phyloP scores from a whole-genome alignment of 768 basidiomycete species.

The Pleurotus eryngii region DNA sequence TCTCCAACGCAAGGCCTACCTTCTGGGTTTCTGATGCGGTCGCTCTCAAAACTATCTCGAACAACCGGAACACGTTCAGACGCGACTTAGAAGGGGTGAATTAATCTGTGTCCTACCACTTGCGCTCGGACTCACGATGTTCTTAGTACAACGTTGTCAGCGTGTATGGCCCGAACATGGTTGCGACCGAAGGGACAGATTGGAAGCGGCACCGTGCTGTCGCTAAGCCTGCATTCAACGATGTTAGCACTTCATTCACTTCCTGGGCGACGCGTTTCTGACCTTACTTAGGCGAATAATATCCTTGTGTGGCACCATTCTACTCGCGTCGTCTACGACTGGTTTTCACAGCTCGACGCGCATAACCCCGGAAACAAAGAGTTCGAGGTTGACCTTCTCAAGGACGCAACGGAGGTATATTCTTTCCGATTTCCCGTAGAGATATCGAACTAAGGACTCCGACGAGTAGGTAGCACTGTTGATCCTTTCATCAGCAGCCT shows the following conservation, averaged over 20 bases:
- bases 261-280: background rate
- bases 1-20: constrained; percentile 25
- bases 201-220: constrained; percentile 46
- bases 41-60: constrained; percentile 31
- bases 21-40: constrained; percentile 44
- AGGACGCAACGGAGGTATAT: constrained; percentile 21
- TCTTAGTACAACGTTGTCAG: constrained; percentile 35
- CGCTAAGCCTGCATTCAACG: constrained; percentile 47
- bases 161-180: constrained; percentile 42
- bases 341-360: constrained; percentile 37
- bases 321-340: constrained; percentile 35
- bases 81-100: constrained; percentile 36
- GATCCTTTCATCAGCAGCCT: constrained; percentile 26
- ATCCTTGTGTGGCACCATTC: constrained; percentile 48
- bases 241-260: constrained; percentile 25
- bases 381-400: constrained; percentile 18
- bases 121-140: background rate
- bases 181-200: constrained; percentile 37
- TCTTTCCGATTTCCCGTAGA: background rate
- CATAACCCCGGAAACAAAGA: background rate
- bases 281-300: constrained; percentile 33
- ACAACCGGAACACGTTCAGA: constrained; percentile 31
- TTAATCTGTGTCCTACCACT: background rate
- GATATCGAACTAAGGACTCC: background rate
- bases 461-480: constrained; percentile 21